phyloP scores from a whole-genome alignment of 192 early-diverging fungal species.

The Backusella macrospora region DNA sequence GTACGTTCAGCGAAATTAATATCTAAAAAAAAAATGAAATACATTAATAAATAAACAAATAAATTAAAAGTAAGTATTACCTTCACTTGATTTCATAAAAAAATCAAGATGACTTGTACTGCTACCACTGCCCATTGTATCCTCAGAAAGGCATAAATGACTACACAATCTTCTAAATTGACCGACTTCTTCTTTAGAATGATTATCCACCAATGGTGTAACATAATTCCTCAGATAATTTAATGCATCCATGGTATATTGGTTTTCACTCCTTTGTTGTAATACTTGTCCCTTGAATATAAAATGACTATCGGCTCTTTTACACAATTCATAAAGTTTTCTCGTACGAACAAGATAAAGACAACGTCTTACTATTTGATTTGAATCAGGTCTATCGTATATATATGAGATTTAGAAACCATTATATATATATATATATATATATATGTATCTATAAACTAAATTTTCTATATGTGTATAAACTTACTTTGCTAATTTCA shows the following conservation, averaged over 20 bases:
- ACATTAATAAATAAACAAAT: neutral
- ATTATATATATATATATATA: neutral
- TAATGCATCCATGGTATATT: conserved; percentile 58
- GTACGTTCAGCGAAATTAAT: conserved; percentile 51
- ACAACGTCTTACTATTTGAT: conserved; percentile 73
- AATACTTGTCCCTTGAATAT: neutral
- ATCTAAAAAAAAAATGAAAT: conserved; percentile 7
- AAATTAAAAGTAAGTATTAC: neutral
- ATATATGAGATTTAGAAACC: neutral
- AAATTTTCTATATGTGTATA: too few relatives aligned
- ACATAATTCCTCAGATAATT: conserved; percentile 79
- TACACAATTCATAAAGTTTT: conserved; percentile 68
- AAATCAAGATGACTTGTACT: neutral
- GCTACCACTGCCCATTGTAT: neutral
- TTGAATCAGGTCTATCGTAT: conserved; percentile 54
- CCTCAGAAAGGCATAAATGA: conserved; percentile 21
- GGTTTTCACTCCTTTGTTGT: conserved; percentile 13
- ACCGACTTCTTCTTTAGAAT: conserved; percentile 45
- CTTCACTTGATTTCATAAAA: neutral
- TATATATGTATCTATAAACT: neutral
- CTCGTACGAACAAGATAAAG: conserved; percentile 81
- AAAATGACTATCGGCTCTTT: conserved; percentile 4
- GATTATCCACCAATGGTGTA: conserved; percentile 69
- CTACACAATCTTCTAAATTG: conserved; percentile 44
- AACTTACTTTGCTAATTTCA: conserved; percentile 64